Percentiles rank a stretch among this genome's conserved stretches.
These are phyloP conservation scores for Auricularia auricula-judae DNA, from an alignment of 768 basidiomycete genomes.

Conservation along the genomic window DNA sequence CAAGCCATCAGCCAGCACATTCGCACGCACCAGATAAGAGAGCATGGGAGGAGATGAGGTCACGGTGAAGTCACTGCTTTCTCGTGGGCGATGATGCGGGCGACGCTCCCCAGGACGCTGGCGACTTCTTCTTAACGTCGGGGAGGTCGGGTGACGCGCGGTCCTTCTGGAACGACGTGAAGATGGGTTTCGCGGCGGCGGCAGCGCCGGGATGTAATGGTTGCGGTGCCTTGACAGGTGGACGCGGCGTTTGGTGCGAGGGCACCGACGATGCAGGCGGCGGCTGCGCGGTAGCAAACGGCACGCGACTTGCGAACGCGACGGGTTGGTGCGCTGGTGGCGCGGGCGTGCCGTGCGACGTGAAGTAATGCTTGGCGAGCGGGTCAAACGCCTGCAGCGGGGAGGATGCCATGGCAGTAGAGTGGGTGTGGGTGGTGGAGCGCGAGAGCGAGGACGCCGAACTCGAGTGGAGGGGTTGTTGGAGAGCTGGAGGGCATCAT, in stretches of 20 bases:
- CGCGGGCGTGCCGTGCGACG: conserved; percentile 3
- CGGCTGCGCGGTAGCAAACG: not conserved
- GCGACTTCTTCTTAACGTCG: conserved; percentile 26
- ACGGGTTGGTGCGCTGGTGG: not conserved
- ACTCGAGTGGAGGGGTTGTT: not conserved
- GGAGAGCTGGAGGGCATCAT: no score
- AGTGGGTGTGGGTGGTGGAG: not conserved
- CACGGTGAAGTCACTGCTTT: not conserved
- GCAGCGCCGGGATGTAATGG: conserved; percentile 1
- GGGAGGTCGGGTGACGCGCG: conserved; percentile 47
- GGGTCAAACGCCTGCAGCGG: conserved; percentile 6
- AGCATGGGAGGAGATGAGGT: not conserved
- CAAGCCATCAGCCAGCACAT: not conserved
- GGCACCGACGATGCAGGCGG: not conserved
- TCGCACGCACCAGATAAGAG: not conserved
- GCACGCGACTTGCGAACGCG: conserved; percentile 1
- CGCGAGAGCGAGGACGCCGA: no score
- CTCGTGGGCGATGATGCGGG: conserved; percentile 10
- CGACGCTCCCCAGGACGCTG: conserved; percentile 18
- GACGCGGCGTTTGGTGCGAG: not conserved
- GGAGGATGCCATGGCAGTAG: conserved; percentile 2
- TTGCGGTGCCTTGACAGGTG: conserved; percentile 5
- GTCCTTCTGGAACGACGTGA: conserved; percentile 38
- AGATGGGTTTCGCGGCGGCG: conserved; percentile 25
- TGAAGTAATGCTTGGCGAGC: conserved; percentile 7